Base-by-base conservation (phyloP, 2,329 filamentous ascomycete genomes). In the Arthroderma sp. region DNA sequence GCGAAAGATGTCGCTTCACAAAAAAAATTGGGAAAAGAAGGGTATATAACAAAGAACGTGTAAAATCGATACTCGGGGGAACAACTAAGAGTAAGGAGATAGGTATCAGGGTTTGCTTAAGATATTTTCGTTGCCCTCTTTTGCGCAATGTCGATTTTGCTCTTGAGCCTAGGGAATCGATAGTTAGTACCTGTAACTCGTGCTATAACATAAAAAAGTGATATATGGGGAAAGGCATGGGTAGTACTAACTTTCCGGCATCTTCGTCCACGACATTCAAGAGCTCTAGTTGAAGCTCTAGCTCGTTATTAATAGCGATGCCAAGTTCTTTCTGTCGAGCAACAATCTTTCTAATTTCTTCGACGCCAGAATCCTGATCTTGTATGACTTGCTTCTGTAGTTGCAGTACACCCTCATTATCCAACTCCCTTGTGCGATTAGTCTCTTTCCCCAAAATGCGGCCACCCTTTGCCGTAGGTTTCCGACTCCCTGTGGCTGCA, bases 321-420 rank as follows among this genome's bases (percentile, higher is more conserved):
- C 81, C 82, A 70, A 85, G 75, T 65, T 85, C 81, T 65, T 77
- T 79, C 73, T 84, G 79, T 60, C 81, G 70, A 35, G 77, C 68
- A 43, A 84, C 78, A 37, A 82, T 79, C 62, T 79, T 80, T 47
- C 78, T 75, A 61, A 85, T 63, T 61, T 81, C 78, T 44, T 81
- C 73, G 2, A 85, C 74, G 64, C 81, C 80, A 63, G 78, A 69
- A 60, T 85, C 82, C 64, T 85, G 82, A 54, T 82, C 78, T 49
- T 75, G 66, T 71, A 85, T 84, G 58, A 82, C 77, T 63, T 83
- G 79, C 62, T 78, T 74, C 68, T 85, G 82, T 60, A 85, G 65
- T 67, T 84, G 81, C 62, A 85, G 61, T 13, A 85, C 79, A 0
- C 82, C 82, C n/a, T 78, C 71, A 60, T 85, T 85, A 66, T 84